Conservation (phyloP, 2,329 filamentous ascomycete species). For the Curvularia sp. region DNA sequence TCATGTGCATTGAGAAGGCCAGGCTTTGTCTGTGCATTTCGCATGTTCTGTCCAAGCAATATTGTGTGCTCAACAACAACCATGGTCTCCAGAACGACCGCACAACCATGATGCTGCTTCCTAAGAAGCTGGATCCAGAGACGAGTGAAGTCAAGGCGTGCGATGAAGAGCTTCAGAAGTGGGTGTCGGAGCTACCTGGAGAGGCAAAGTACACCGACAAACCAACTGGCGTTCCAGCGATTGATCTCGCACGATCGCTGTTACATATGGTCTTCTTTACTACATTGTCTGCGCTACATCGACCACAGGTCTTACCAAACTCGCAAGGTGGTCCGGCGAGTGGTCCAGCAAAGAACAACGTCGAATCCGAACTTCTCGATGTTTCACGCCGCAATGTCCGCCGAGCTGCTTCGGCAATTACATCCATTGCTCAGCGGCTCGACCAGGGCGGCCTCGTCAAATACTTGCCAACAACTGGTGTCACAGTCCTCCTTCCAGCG, state of each 20-base stretch:
- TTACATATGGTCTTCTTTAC: constrained; percentile 95
- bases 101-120: constrained; percentile 85
- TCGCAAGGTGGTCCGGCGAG: constrained; percentile 61
- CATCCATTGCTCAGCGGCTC: constrained; percentile 79
- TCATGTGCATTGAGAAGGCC: constrained; percentile 90
- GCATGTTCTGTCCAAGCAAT: constrained; percentile 87
- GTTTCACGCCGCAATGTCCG: constrained; percentile 83
- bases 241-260: constrained; percentile 79
- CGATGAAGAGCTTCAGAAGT: constrained; percentile 78
- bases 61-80: constrained; percentile 86
- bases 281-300: constrained; percentile 86
- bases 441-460: constrained; percentile 75
- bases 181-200: constrained; percentile 74
- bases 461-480: constrained; percentile 85
- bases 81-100: constrained; percentile 73
- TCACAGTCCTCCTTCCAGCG: constrained; percentile 87
- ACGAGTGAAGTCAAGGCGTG: constrained; percentile 79
- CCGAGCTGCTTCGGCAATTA: constrained; percentile 84
- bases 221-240: constrained; percentile 62
- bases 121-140: constrained; percentile 85
- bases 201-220: constrained; percentile 74
- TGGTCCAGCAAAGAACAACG: constrained; percentile 49
- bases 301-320: constrained; percentile 86
- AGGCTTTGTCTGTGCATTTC: constrained; percentile 89
- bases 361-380: constrained; percentile 73